Percentiles rank a stretch among this genome's conserved stretches.
Evolutionary conservation across 2,329 filamentous ascomycete species (phyloP).

Genomic region (Coniochaeta prunicola): DNA sequence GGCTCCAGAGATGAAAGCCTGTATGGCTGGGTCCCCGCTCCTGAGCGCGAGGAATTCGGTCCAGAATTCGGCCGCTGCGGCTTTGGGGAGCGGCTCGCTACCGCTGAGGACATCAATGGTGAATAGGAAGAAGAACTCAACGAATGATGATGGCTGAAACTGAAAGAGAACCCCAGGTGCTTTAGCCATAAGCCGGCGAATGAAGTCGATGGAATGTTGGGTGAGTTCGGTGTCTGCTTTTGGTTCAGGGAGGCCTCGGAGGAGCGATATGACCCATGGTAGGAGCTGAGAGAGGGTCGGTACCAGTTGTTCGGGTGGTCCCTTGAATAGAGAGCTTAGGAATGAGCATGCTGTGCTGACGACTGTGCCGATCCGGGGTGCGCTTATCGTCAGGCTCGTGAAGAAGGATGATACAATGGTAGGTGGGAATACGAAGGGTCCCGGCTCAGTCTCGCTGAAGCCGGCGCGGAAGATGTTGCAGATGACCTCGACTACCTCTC

Average conservation of each 20-base stretch:
- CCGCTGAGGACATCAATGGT: slow-evolving; percentile 62
- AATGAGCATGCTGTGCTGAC: slow-evolving; percentile 68
- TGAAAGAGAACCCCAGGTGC: slow-evolving; percentile 55
- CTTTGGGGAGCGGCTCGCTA: slow-evolving; percentile 68
- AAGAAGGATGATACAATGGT: slow-evolving; percentile 61
- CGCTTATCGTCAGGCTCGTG: slow-evolving; percentile 48
- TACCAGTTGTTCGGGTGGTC: slow-evolving; percentile 34
- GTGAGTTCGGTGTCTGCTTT: slow-evolving; percentile 64
- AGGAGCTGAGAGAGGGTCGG: slow-evolving; percentile 45
- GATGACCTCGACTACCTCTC: slow-evolving; percentile 64
- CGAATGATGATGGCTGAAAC: slow-evolving; percentile 45
- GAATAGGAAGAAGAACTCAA: slow-evolving; percentile 66
- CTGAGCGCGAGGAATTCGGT: slow-evolving; percentile 44
- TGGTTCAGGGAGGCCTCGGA: slow-evolving; percentile 56
- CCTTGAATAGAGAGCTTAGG: slow-evolving; percentile 49
- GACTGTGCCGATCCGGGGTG: slow-evolving; percentile 59
- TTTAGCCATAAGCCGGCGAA: slow-evolving; percentile 55
- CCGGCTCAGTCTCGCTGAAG: slow-evolving; percentile 66
- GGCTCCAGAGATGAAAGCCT: slow-evolving; percentile 38
- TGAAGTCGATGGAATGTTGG: slow-evolving; percentile 67
- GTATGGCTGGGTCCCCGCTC: slow-evolving; percentile 31
- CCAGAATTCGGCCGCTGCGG: slow-evolving; percentile 69
- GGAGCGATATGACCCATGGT: slow-evolving; percentile 54
- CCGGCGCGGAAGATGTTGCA: slow-evolving; percentile 67
- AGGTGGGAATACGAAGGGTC: slow-evolving; percentile 70